A percentile compares a stretch with the other conserved stretches of the same genome.
Conservation (phyloP, 163 green algal genomes). For the Coccomyxa subellipsoidea region DNA sequence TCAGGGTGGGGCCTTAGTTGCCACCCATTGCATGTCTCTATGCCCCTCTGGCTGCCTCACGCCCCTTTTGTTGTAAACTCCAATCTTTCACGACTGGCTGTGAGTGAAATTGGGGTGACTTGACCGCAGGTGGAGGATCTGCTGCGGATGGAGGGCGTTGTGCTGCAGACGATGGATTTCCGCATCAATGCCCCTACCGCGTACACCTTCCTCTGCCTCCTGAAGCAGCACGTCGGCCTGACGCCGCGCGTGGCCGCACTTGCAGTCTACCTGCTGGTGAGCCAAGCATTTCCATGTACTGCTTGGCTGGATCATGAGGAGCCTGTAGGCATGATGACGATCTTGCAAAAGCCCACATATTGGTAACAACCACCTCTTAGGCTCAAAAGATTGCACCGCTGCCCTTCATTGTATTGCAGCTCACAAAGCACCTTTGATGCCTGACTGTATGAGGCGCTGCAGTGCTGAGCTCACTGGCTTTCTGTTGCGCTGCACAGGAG, state of each 20-base stretch:
- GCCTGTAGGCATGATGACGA: too few relatives aligned
- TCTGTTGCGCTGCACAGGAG: constrained; percentile 25
- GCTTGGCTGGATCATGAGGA: too few relatives aligned
- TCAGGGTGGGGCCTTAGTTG: constrained; percentile 31
- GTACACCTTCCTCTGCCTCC: constrained; percentile 55
- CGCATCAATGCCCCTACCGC: constrained; percentile 41
- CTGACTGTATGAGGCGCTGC: too few relatives aligned
- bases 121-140: constrained; percentile 33
- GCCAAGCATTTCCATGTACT: not conserved
- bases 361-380: too few relatives aligned
- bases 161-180: constrained; percentile 56
- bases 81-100: not conserved
- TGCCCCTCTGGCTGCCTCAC: not conserved
- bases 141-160: constrained; percentile 52
- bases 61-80: not conserved
- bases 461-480: too few relatives aligned
- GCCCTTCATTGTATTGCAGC: too few relatives aligned
- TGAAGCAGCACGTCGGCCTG: constrained; percentile 23
- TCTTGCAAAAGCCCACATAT: too few relatives aligned
- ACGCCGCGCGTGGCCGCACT: constrained; percentile 22
- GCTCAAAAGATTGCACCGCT: too few relatives aligned
- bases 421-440: too few relatives aligned
- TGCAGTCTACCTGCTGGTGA: constrained; percentile 48
- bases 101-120: not conserved
- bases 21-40: not conserved